Evolutionary conservation across 768 basidiomycete species (phyloP).

Genomic region (Russula olivacea): DNA sequence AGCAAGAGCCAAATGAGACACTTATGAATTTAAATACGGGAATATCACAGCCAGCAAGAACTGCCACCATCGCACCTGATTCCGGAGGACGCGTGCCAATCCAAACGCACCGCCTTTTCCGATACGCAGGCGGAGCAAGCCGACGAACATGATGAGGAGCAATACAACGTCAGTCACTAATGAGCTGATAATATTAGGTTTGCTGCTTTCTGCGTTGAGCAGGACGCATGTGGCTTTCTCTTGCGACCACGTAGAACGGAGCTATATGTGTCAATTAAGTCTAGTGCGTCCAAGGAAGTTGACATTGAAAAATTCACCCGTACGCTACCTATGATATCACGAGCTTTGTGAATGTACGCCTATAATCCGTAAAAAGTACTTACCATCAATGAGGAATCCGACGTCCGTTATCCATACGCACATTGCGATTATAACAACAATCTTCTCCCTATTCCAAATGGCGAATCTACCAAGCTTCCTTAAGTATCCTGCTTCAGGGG

Average conservation of each 20-base stretch:
- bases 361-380: neutral
- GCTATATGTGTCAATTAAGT: neutral
- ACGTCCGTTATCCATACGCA: neutral
- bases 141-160: neutral
- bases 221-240: neutral
- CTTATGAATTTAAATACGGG: too few relatives aligned
- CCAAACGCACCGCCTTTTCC: neutral
- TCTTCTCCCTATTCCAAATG: conserved; percentile 2
- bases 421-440: neutral
- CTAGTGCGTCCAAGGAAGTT: neutral
- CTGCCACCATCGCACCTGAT: too few relatives aligned
- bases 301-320: neutral
- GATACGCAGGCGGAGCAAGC: neutral
- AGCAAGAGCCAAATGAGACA: too few relatives aligned
- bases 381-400: neutral
- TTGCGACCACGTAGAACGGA: neutral
- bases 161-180: neutral
- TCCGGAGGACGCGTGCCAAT: neutral
- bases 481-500: neutral
- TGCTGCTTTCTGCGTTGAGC: neutral
- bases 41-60: too few relatives aligned
- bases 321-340: neutral
- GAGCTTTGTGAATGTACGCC: neutral
- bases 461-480: neutral
- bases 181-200: neutral